These are phyloP conservation scores for Colletotrichum viniferum DNA, from an alignment of 2,329 filamentous ascomycete genomes.

Conservation along the genomic window DNA sequence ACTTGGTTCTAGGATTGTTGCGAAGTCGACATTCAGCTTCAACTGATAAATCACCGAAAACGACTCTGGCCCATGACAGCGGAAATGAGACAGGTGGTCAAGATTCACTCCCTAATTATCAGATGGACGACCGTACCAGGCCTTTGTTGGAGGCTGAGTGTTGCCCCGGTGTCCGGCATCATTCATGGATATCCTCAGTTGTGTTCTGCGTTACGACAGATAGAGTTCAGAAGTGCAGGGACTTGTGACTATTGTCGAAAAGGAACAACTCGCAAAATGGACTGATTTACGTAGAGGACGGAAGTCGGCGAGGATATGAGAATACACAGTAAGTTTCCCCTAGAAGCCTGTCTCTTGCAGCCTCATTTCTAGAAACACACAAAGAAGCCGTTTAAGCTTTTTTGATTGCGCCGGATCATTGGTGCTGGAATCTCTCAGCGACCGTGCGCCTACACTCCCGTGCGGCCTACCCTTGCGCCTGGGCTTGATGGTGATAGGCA, in stretches of 20 bases:
- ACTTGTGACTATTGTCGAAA: not conserved
- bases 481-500: not conserved
- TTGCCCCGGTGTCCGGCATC: not conserved
- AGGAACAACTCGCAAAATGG: not conserved
- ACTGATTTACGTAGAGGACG: not conserved
- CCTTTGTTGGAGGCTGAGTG: not conserved
- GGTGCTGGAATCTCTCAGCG: not conserved
- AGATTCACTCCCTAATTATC: not conserved
- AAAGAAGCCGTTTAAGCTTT: constrained; percentile 3
- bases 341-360: not conserved
- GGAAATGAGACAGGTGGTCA: not conserved
- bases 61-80: not conserved
- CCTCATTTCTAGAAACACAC: not conserved
- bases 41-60: not conserved
- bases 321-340: not conserved
- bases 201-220: not conserved
- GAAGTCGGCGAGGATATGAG: not conserved
- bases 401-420: not conserved
- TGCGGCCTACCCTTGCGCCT: not conserved
- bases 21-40: not conserved
- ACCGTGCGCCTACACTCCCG: not conserved
- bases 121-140: not conserved
- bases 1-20: not conserved
- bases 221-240: not conserved
- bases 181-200: not conserved